Base-by-base conservation (phyloP, 1,284 basidiomycete genomes). In the Tausonia pullulans region DNA sequence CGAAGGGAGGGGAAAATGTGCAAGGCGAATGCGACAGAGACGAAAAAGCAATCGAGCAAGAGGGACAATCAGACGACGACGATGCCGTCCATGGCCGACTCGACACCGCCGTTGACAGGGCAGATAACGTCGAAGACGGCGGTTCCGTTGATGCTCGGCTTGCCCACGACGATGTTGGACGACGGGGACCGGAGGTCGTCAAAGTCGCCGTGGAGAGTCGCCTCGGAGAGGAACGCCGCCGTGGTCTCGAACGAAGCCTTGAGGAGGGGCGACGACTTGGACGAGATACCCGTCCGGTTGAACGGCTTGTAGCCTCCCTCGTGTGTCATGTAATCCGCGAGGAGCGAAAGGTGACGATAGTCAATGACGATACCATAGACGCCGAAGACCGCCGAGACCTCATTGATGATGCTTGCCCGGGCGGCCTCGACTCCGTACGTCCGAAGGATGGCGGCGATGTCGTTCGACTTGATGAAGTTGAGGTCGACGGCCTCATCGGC, bases 271-370 rank as follows among this genome's bases (percentile, higher is more conserved):
- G 93, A 96, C 7, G 90, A 85, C 74, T 91, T 90, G 64, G 87
- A 86, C 27, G 90, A 87, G 67, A 98, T 88, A 69, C 96, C 96
- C 67, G 87, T 91, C 61, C 96, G 87, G 77, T 97, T 98, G 80
- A 98, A 99, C 2, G 96, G 93, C 75, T 90, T 90, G 81, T 95
- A 99, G 40, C 89, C 92, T 56, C 96, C 96, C 60, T 93, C 90
- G 73, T 94, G 96, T 0, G 96, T 98, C 93, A 97, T 97, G 76
- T 98, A 99, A 77, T 99, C 96, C 46, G 96, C 96, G 74, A 99
- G 97, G 67, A 99, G 82, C 73, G 94, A 93, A 63, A 98, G 80
- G 80, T 99, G 96, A 64, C 96, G 85, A 71, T 84, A 85, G 77
- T 98, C 87, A 63, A 99, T 96, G 67, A 89, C 90, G 73, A 99